Evolutionary conservation across 2,329 filamentous ascomycete species (phyloP).

Genomic region (Aspergillus ochraceus): DNA sequence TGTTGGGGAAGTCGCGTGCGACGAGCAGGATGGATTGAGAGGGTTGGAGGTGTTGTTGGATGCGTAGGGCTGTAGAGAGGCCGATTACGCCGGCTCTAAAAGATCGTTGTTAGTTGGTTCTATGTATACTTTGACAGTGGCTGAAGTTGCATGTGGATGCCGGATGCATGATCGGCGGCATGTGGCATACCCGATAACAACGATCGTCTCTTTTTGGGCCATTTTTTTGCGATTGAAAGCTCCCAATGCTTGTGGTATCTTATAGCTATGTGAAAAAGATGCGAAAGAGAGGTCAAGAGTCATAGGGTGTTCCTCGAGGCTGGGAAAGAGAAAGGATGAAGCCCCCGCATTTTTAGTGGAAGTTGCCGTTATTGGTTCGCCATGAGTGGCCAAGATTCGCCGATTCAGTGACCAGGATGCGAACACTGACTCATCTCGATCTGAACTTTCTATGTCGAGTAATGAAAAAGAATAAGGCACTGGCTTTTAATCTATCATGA

Average conservation of each 20-base stretch:
- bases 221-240: slow-evolving; percentile 14
- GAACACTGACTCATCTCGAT: neutral
- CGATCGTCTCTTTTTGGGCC: slow-evolving; percentile 32
- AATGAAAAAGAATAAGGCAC: neutral
- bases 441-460: neutral
- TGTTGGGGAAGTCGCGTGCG: slow-evolving; percentile 41
- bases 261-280: neutral
- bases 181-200: slow-evolving; percentile 36
- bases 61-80: slow-evolving; percentile 36
- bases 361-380: neutral
- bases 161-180: neutral
- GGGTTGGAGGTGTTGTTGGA: slow-evolving; percentile 31
- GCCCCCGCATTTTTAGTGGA: neutral
- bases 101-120: slow-evolving; percentile 4
- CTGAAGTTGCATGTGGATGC: neutral
- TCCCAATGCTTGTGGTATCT: neutral
- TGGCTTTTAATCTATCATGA: neutral
- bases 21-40: slow-evolving; percentile 39
- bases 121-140: neutral
- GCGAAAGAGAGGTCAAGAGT: neutral
- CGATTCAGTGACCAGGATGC: neutral
- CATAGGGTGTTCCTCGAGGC: neutral
- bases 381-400: neutral
- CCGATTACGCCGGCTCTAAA: slow-evolving; percentile 43
- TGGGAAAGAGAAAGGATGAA: neutral